A percentile compares a stretch with the other conserved stretches of the same genome.
Conservation (phyloP, 2,329 filamentous ascomycete species). For the Fusarium foetens region DNA sequence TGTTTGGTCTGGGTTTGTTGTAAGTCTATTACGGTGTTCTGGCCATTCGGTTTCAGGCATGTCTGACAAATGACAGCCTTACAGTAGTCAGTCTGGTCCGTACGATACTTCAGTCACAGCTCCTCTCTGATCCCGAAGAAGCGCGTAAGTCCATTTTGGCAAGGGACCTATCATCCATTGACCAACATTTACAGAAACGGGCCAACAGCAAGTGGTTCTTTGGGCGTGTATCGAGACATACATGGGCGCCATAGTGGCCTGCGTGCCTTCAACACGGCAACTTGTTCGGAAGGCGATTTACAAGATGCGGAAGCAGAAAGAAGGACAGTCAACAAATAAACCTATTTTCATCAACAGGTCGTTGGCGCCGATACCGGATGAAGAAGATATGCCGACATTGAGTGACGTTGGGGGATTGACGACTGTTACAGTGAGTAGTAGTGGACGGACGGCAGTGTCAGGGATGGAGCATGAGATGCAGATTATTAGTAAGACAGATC, state of each 20-base stretch:
- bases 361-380: neutral
- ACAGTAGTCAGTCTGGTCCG: neutral
- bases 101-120: accelerated
- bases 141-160: neutral
- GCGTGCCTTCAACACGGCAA: neutral
- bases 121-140: accelerated
- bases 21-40: neutral
- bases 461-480: neutral
- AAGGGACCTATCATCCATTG: neutral
- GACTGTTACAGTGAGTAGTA: neutral
- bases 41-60: neutral
- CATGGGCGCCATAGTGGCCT: slow-evolving; percentile 3
- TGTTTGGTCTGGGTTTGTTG: slow-evolving; percentile 16
- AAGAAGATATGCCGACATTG: neutral
- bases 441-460: neutral
- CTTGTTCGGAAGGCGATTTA: neutral
- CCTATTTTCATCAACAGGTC: neutral
- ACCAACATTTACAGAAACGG: neutral
- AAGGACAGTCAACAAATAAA: accelerated
- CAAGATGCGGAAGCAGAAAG: neutral
- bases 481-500: neutral
- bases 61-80: neutral
- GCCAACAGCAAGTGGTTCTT: accelerated
- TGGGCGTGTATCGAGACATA: slow-evolving; percentile 6
- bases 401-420: neutral